phyloP scores from a whole-genome alignment of 306 rosid species.

The Citrullus colocynthis region DNA sequence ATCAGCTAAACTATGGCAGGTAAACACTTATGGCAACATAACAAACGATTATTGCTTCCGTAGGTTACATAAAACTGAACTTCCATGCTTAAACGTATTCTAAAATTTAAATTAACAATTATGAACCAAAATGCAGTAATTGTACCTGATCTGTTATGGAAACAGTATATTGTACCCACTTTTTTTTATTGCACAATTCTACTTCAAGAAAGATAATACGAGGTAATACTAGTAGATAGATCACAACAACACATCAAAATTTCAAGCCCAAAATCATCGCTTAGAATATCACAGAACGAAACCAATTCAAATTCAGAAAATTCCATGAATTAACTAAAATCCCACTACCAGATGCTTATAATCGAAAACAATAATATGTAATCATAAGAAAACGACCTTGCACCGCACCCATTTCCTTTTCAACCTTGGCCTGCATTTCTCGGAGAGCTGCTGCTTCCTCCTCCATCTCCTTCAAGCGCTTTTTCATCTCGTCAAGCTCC shows the following conservation, averaged over 20 bases:
- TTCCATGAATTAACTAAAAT: neutral
- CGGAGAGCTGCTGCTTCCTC: slow-evolving; percentile 97
- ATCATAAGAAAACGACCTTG: slow-evolving; percentile 48
- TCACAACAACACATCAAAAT: neutral
- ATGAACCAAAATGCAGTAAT: neutral
- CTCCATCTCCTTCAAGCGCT: slow-evolving; percentile 89
- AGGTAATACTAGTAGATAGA: neutral
- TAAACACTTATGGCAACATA: too few species aligned
- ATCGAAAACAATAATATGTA: neutral
- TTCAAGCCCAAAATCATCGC: neutral
- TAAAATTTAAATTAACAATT: neutral
- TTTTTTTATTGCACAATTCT: neutral
- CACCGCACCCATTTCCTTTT: slow-evolving; percentile 84
- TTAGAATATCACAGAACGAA: neutral
- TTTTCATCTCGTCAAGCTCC: slow-evolving; percentile 94
- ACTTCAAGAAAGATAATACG: neutral
- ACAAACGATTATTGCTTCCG: neutral
- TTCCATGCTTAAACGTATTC: neutral
- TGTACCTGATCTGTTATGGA: neutral
- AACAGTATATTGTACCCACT: neutral
- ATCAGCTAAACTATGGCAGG: neutral
- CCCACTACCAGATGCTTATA: neutral
- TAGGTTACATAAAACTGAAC: neutral
- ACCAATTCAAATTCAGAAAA: neutral
- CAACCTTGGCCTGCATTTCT: slow-evolving; percentile 96